A percentile compares a stretch with the other conserved stretches of the same genome.
Evolutionary conservation across 2,329 filamentous ascomycete species (phyloP).

Genomic region (Fusarium sp.): DNA sequence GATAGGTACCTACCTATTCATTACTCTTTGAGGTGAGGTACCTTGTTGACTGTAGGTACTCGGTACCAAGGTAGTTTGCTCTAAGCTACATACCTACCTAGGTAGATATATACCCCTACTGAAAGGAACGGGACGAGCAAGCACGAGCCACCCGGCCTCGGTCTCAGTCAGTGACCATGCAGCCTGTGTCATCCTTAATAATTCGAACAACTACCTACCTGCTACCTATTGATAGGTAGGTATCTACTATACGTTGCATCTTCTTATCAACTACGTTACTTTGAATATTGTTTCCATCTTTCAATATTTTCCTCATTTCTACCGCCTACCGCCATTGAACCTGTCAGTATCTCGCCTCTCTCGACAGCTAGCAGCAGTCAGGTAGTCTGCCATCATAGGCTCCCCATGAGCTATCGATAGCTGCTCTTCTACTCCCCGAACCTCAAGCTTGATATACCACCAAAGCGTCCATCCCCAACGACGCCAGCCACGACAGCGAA

Average conservation of each 20-base stretch:
- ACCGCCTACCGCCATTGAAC: conserved; percentile 10
- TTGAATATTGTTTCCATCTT: not conserved
- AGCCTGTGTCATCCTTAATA: conserved; percentile 17
- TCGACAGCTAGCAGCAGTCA: not conserved
- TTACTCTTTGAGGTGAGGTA: no score
- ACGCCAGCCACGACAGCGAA: not conserved
- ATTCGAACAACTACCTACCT: not conserved
- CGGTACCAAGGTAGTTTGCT: no score
- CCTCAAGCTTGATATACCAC: not conserved
- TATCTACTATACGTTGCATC: not conserved
- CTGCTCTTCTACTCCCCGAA: conserved; percentile 17
- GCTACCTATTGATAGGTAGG: no score
- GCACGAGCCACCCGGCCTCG: conserved; percentile 29
- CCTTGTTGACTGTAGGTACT: no score
- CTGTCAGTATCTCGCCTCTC: not conserved
- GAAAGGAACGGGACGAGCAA: conserved; percentile 19
- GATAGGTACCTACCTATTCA: no score
- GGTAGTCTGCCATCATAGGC: conserved; percentile 11
- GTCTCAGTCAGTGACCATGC: conserved; percentile 16
- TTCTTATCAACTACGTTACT: not conserved
- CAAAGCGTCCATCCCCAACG: not conserved
- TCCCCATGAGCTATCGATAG: not conserved
- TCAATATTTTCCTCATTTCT: not conserved
- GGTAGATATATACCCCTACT: no score
- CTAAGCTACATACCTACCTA: no score